Evolutionary conservation across 257 asterid genomes (phyloP), one percentile per base, ranked within the genome.

Genomic region (Lycium ferocissimum): DNA sequence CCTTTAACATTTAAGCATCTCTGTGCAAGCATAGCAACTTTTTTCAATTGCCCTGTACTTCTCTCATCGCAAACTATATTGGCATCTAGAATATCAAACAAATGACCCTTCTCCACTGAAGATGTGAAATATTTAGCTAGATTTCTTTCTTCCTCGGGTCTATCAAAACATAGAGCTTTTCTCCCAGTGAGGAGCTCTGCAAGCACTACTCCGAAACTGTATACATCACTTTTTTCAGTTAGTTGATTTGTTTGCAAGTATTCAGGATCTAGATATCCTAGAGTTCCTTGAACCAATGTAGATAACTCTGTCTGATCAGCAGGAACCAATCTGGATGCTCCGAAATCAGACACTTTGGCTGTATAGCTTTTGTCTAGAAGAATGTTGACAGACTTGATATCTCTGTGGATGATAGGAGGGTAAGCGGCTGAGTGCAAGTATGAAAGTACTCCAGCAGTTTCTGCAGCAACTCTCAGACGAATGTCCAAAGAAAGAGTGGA

Each of bases 331-430:
- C 85, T 88, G 7, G 89, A 88, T 49, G 85, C 87, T 3, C 91
- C 90, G 9, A 90, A 87, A 80, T 88, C 90, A 0, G 89, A 47
- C 59, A 86, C 90, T 38, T 88, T 88, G 3, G 90, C 91, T 4
- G 86, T 89, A 63, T 73, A 88, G 6, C 56, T 80, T 1, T 54
- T 37, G 83, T 89, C 92, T 13, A 89, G 71, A 2, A 89, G 89
- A 47, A 91, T 89, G 54, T 90, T 90, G 0, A 82, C 85, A 0
- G 89, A 81, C 66, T 91, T 89, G 11, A 88, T 86, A 61, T 87
- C 91, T 71, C 90, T 72, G 40, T 91, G 93, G 75, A 88, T 88
- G 65, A 91, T 91, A 35, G 91, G 89, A 58, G 88, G 79, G 1
- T 90, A 86, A 65, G 91, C 86, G 0, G 82, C 43, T 1, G 82